Conservation (phyloP, 306 rosid species). For the Cicer yamashitae region DNA sequence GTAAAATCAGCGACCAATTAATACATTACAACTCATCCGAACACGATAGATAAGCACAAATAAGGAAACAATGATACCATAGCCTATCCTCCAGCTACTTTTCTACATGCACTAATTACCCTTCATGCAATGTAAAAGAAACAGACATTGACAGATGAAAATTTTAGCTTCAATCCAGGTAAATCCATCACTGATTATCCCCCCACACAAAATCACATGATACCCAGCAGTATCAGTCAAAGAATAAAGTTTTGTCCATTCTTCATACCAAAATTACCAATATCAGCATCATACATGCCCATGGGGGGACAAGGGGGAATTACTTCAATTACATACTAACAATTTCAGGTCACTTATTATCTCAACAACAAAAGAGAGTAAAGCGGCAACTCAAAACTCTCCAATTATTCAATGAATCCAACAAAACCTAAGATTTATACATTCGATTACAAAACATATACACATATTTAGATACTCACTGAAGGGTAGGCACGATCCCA, state of each 20-base stretch:
- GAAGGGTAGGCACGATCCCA: conserved; percentile 94
- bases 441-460: not conserved
- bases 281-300: conserved; percentile 14
- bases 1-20: not conserved
- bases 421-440: not conserved
- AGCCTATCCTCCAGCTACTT: not conserved
- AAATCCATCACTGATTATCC: not conserved
- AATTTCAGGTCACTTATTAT: not conserved
- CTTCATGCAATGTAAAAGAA: not conserved
- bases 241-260: not conserved
- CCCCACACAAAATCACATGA: not conserved
- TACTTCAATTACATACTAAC: not conserved
- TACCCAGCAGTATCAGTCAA: too few species aligned
- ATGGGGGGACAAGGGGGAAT: not conserved
- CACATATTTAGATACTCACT: conserved; percentile 63
- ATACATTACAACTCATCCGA: not conserved
- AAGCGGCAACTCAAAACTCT: not conserved
- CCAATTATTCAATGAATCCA: conserved; percentile 2
- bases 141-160: not conserved
- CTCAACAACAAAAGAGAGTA: not conserved
- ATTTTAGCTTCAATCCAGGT: not conserved
- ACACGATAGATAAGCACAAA: not conserved
- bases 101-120: not conserved
- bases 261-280: not conserved
- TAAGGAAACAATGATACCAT: not conserved